phyloP scores from a whole-genome alignment of 2,329 filamentous ascomycete genomes.

The Septoria petroselini region DNA sequence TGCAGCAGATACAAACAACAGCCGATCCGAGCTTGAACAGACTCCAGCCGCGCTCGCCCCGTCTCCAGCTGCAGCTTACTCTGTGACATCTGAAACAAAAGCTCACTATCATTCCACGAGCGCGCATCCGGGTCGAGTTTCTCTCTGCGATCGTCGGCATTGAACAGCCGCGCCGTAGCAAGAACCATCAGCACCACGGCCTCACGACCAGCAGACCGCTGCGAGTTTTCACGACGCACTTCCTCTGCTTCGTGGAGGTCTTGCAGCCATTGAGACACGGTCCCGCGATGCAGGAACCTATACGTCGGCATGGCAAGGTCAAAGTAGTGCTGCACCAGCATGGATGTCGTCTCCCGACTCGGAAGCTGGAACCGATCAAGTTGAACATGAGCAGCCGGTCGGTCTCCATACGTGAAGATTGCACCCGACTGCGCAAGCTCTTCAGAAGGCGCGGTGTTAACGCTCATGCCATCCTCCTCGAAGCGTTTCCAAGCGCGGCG shows the following conservation, averaged over 20 bases:
- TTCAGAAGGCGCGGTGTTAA: slow-evolving; percentile 11
- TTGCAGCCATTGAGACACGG: slow-evolving; percentile 44
- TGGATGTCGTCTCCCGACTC: slow-evolving; percentile 31
- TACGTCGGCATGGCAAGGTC: slow-evolving; percentile 46
- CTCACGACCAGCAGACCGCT: slow-evolving; percentile 44
- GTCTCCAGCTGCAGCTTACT: slow-evolving; percentile 26
- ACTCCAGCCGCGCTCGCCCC: slow-evolving; percentile 32
- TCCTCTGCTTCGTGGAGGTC: slow-evolving; percentile 47
- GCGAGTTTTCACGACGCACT: slow-evolving; percentile 33
- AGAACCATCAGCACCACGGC: slow-evolving; percentile 54
- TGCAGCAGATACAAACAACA: slow-evolving; percentile 42
- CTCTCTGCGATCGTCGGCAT: slow-evolving; percentile 25
- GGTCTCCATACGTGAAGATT: slow-evolving; percentile 53
- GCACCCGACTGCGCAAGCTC: slow-evolving; percentile 42
- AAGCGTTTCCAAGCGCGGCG: slow-evolving; percentile 51
- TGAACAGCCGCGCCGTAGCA: slow-evolving; percentile 45
- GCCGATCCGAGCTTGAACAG: slow-evolving; percentile 44
- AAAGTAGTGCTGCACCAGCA: slow-evolving; percentile 43
- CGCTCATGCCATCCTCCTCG: slow-evolving; percentile 35
- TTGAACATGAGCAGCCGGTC: slow-evolving; percentile 44
- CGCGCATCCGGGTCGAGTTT: slow-evolving; percentile 22
- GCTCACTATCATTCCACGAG: slow-evolving; percentile 31
- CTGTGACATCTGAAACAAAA: slow-evolving; percentile 30
- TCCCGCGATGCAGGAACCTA: slow-evolving; percentile 46
- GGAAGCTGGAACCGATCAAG: slow-evolving; percentile 46